These are phyloP conservation scores for Wickerhamomyces alni DNA, from an alignment of 805 yeast species.

Conservation along the genomic window DNA sequence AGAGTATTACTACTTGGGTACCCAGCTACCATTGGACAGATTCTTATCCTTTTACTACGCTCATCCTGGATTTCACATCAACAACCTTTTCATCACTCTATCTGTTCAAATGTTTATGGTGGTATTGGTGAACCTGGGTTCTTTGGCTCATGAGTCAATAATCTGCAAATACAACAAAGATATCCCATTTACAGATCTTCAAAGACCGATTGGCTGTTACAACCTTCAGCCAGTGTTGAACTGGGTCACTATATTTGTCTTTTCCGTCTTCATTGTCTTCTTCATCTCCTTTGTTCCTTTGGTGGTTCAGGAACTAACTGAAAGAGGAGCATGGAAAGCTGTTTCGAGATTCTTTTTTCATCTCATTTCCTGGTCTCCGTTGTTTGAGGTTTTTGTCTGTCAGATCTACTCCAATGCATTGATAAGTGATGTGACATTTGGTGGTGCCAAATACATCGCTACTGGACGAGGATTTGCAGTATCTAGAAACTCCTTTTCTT, in stretches of 20 bases:
- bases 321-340: constrained; percentile 79
- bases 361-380: constrained; percentile 75
- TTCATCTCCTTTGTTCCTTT: constrained; percentile 88
- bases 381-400: constrained; percentile 93
- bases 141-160: constrained; percentile 68
- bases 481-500: constrained; percentile 65
- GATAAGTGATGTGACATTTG: constrained; percentile 70
- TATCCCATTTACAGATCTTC: constrained; percentile 67
- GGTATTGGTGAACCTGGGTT: constrained; percentile 71
- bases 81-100: constrained; percentile 79
- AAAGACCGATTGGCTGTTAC: constrained; percentile 78
- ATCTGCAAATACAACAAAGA: constrained; percentile 60
- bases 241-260: constrained; percentile 85
- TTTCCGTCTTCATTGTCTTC: constrained; percentile 88
- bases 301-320: constrained; percentile 80
- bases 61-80: constrained; percentile 93
- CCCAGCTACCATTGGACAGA: constrained; percentile 82
- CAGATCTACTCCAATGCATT: constrained; percentile 84
- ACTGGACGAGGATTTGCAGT: constrained; percentile 96
- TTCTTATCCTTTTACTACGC: constrained; percentile 93
- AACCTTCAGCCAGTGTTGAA: constrained; percentile 78
- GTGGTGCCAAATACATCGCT: constrained; percentile 88
- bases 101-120: constrained; percentile 87
- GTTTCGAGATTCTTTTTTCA: constrained; percentile 65
- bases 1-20: constrained; percentile 87